Base-by-base conservation (phyloP, 2,329 filamentous ascomycete species). In the Pestalotiopsis sp. region DNA sequence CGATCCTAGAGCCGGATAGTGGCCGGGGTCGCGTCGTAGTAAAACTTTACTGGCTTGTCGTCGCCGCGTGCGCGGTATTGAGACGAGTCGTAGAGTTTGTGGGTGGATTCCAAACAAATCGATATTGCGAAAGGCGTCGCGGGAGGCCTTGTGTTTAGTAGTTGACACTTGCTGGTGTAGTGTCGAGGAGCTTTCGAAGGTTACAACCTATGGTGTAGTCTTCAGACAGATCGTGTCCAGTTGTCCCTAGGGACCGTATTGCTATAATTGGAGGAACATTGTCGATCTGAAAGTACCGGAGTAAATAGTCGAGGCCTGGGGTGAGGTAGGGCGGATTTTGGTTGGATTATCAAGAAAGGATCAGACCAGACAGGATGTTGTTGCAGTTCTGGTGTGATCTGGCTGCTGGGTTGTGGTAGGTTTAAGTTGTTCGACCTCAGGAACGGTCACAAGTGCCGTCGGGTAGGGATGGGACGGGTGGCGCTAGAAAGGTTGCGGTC, bases 211-310 rank as follows among this genome's bases (percentile, higher is more conserved):
- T n/a, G 17, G 70, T 74, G 73, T 66, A 72, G 71, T 71, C 73
- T 75, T 71, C 71, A 72, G 73, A 72, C 71, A 71, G 68, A 69
- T 72, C 71, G 38, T 23, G 68, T 72, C 73, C 68, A 69, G 73
- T 74, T 78, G 80, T 81, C 80, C 80, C 80, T 80, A 81, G 75
- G 80, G 80, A 82, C 80, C 77, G 78, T 74, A 68, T 76, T 76
- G 80, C 79, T 82, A 81, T 81, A 80, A 80, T 69, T 73, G 72
- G 63, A 75, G 69, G 70, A 70, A 69, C 77, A 78, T 78, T 52
- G 56, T 74, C 69, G 64, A 38, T 38, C 63, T 23, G 17, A 23
- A 64, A n/a, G 61, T 64, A 64, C 38, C 39, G 36, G 25, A 64
- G 27, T 45, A 52, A 72, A 58, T 62, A 58, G 31, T 20, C 56